Conservation (phyloP, 2,329 filamentous ascomycete species). For the Orbilia javanica region DNA sequence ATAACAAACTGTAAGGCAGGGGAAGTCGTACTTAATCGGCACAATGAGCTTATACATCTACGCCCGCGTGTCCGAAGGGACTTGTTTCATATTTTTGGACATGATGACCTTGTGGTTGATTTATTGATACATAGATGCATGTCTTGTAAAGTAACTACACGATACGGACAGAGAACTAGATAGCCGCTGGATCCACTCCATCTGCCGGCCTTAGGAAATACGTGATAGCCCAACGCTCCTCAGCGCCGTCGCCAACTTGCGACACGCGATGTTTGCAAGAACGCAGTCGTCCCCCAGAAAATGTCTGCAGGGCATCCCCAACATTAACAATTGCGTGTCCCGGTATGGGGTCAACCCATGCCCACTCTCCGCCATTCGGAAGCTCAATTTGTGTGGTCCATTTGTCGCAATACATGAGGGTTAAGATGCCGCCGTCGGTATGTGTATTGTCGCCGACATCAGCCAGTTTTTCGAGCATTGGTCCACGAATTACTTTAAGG, state of each 20-base stretch:
- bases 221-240: conserved; percentile 22
- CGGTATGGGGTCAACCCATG: conserved; percentile 62
- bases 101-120: no score
- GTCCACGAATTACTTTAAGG: conserved; percentile 27
- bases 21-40: no score
- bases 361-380: conserved; percentile 58
- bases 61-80: no score
- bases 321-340: conserved; percentile 64
- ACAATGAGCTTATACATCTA: no score
- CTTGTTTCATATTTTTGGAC: no score
- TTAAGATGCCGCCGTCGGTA: conserved; percentile 63
- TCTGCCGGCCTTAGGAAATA: conserved; percentile 35
- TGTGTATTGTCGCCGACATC: conserved; percentile 62
- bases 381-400: conserved; percentile 63
- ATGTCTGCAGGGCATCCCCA: conserved; percentile 63
- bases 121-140: no score
- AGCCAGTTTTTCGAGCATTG: neutral
- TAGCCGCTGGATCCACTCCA: no score
- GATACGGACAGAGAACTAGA: no score
- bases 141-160: neutral
- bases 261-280: conserved; percentile 61
- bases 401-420: conserved; percentile 62
- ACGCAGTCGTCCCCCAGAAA: conserved; percentile 59
- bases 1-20: no score
- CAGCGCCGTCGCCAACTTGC: conserved; percentile 12